These are phyloP conservation scores for Emiliania huxleyi DNA, from an alignment of 78 protist genomes.

Conservation along the genomic window DNA sequence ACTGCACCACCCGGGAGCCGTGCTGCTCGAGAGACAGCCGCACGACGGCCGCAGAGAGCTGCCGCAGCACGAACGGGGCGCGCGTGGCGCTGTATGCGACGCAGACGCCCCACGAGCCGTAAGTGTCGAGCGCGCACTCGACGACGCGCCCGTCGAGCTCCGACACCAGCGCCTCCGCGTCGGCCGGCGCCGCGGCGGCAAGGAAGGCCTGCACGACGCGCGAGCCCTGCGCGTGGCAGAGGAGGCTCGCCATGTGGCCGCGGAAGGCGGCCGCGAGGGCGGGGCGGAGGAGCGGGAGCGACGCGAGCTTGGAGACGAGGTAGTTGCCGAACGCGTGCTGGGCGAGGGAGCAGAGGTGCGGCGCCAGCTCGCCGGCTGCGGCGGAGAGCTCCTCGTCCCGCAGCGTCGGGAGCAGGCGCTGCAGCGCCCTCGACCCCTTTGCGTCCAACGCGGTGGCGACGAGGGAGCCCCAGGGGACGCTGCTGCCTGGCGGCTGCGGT, in stretches of 20 bases:
- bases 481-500: neutral
- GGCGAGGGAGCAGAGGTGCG: neutral
- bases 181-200: neutral
- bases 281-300: neutral
- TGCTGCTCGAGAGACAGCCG: neutral
- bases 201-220: neutral
- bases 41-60: neutral
- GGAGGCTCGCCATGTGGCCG: neutral
- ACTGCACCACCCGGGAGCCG: neutral
- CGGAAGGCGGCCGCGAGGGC: neutral
- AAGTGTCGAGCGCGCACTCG: neutral
- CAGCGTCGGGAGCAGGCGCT: neutral
- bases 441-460: neutral
- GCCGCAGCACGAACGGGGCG: neutral
- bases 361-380: neutral
- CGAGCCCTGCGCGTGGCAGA: neutral
- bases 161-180: neutral
- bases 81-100: neutral
- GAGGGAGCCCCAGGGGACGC: neutral
- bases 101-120: slow-evolving; percentile 15
- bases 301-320: neutral
- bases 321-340: slow-evolving; percentile 5
- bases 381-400: neutral
- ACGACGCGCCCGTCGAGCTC: neutral
- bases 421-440: neutral